Evolutionary conservation across 257 asterid species (phyloP).

Genomic region (Solanum ahanhuiri): DNA sequence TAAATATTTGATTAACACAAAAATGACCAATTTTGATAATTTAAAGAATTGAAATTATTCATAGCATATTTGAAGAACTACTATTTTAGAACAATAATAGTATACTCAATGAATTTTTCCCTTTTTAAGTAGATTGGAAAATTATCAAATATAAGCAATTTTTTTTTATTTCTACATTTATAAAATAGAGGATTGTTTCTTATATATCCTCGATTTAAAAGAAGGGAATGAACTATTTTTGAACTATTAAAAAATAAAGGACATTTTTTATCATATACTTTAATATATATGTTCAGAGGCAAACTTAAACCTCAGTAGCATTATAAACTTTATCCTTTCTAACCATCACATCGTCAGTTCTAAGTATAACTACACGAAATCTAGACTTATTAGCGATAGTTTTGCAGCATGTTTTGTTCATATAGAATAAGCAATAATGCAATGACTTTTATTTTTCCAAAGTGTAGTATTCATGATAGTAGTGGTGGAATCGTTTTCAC

Average conservation of each 20-base stretch:
- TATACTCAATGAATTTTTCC: too few species aligned
- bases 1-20: not conserved
- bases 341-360: not conserved
- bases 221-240: too few species aligned
- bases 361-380: not conserved
- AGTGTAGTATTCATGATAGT: not conserved
- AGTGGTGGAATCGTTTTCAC: not conserved
- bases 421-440: not conserved
- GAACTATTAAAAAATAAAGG: too few species aligned
- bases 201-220: too few species aligned
- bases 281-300: not conserved
- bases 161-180: too few species aligned
- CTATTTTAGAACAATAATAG: too few species aligned
- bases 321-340: not conserved
- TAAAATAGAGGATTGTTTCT: too few species aligned
- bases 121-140: too few species aligned
- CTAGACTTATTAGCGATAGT: not conserved
- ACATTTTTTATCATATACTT: not conserved
- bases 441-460: not conserved
- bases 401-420: not conserved
- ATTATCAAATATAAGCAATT: too few species aligned
- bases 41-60: not conserved
- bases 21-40: not conserved
- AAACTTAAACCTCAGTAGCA: not conserved
- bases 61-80: too few species aligned